Base-by-base conservation (phyloP, 306 rosid genomes). In the Abrus precatorius region DNA sequence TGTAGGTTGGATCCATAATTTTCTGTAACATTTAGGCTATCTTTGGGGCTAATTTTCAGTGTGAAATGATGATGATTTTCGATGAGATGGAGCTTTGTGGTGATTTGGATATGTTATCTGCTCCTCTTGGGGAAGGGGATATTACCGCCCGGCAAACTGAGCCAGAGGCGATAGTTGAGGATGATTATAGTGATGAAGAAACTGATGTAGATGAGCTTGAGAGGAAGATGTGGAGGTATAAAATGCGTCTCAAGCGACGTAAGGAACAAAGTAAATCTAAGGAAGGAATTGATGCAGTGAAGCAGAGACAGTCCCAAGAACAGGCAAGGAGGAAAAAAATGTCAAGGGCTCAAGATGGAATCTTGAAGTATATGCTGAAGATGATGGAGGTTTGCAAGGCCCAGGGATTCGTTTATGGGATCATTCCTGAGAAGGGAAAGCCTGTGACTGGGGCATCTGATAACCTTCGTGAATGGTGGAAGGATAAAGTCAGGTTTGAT, bases 351-450 rank as follows among this genome's bases (percentile, higher is more conserved):
- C 97, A 92, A 76, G 97, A 92, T 36, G 94, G 92, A 9, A 92
- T 92, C 82, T 78, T 92, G 85, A 92, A 92, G 66, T 92, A 90
- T 72, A 92, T 92, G 97, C 67, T 92, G 77, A 92, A 90, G 73
- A 92, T 92, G 90, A 92, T 92, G 92, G 97, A 92, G 84, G 94
- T 88, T 53, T 92, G 97, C 73, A 88, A 92, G 78, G 97, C 97
- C 40, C 92, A 90, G 71, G 97, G 97, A 5, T 92, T 92, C 81
- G 97, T 92, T 44, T 92, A 92, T 32, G 97, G 97, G 47, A 92
- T 92, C 74, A 88, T 90, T 53, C 97, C 97, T 0, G 94, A 92
- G 64, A 92, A 92, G 66, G 97, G 97, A 33, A 92, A 92, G 57
- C 97, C 97, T 0, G 92, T 92, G 13, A 88, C 88, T 0, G 97